Base-by-base conservation (phyloP, 163 green algal genomes). In the Prototheca wickerhamii region DNA sequence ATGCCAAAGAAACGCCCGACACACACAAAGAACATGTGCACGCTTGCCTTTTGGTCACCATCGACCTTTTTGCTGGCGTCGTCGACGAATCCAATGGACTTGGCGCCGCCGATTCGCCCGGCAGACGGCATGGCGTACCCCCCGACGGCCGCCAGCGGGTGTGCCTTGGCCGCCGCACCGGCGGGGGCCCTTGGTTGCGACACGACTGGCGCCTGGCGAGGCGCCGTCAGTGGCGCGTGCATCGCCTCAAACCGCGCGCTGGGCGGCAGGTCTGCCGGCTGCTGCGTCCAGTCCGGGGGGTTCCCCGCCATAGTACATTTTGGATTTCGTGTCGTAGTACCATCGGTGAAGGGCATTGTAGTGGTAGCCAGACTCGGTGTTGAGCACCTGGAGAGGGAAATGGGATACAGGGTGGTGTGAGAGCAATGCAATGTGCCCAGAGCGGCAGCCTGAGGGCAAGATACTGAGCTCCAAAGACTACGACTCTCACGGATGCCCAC, bases 231-330 rank as follows among this genome's bases (percentile, higher is more conserved):
- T 31, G 34, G 68, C 56, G 49, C 26, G 37, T 65, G 21, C 46
- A 67, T 68, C 12, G 67, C 64, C 35, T 79, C 75, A 56, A 76
- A 83, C 10, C 68, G 67, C 4, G 74, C 70, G 42, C 74, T 77
- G 25, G 58, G 37, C 25, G 77, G 77, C 1, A 87, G 70, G 17
- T 5, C 18, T 5, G 53, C 30, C 10, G 80, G 80, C 4, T 52
- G 25, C 3, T 49, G 32, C 12, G 80, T 85, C 80, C 80, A 87
- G 17, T 67, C 64, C 28, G 76, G 63, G 3, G 80, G 80, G 8
- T n/a, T 84, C 70, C 0, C 80, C 80, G 2, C 80, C 80, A 65
- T 84, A 87, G 59, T 87, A 87, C 75, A 84, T 82, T 10, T 58
- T 68, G 40, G 59, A 68, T 23, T 65, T 71, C 3, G 53, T 37